Evolutionary conservation across 495 filamentous ascomycete species (phyloP).

Genomic region (Penicillium desertorum): DNA sequence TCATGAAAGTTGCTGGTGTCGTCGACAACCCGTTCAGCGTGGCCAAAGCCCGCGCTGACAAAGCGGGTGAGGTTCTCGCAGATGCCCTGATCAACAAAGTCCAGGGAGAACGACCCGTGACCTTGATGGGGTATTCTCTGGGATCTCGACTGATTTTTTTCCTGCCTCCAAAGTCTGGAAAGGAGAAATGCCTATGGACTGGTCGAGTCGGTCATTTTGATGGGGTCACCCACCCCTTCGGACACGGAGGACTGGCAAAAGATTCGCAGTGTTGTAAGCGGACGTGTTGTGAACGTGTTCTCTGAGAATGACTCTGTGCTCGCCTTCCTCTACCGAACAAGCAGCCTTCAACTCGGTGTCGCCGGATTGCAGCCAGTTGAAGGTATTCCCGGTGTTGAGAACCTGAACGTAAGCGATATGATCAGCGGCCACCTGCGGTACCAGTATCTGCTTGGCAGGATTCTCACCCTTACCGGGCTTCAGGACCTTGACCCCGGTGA

Average conservation of each 20-base stretch:
- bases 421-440: slow-evolving; percentile 74
- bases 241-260: slow-evolving; percentile 62
- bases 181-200: slow-evolving; percentile 80
- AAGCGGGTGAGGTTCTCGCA: slow-evolving; percentile 80
- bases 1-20: slow-evolving; percentile 76
- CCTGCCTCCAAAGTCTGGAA: slow-evolving; percentile 73
- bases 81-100: slow-evolving; percentile 85
- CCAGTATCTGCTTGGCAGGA: slow-evolving; percentile 64
- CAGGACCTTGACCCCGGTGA: slow-evolving; percentile 58
- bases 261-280: slow-evolving; percentile 69
- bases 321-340: slow-evolving; percentile 74
- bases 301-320: slow-evolving; percentile 76
- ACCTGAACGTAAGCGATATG: slow-evolving; percentile 69
- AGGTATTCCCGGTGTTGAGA: slow-evolving; percentile 67
- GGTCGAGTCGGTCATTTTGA: slow-evolving; percentile 79
- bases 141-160: slow-evolving; percentile 88
- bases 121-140: slow-evolving; percentile 85
- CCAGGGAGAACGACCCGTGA: slow-evolving; percentile 87
- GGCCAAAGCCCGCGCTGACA: slow-evolving; percentile 78
- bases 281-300: slow-evolving; percentile 74
- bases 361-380: slow-evolving; percentile 70
- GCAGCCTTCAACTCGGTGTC: slow-evolving; percentile 72
- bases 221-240: slow-evolving; percentile 78
- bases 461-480: slow-evolving; percentile 67
- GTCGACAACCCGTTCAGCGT: slow-evolving; percentile 90